Base-by-base conservation (phyloP, 805 yeast genomes). In the Komagataella pastoris region DNA sequence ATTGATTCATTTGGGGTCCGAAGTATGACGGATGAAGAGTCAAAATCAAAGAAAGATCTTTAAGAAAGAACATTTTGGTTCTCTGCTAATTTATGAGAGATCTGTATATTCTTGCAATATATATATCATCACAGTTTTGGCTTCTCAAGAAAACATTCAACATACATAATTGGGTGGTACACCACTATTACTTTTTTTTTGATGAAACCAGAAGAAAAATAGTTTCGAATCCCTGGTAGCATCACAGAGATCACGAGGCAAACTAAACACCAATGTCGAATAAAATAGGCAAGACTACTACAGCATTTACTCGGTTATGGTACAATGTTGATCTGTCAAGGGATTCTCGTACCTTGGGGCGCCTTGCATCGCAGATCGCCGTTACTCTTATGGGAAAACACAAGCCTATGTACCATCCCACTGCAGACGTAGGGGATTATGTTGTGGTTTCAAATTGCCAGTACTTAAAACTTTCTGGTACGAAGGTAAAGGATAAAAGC, bases 1-100 rank as follows among this genome's bases (percentile, higher is more conserved):
- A 91, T 64, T 88, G 95, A 68, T 86, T 89, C 98, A 93, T 93
- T 59, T 90, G 95, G 3, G 98, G 97, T 1, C 99, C 99, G 64
- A 90, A 91, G 68, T 83, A 93, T 40, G 98, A 89, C 51, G 99
- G 99, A 68, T 91, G 99, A 52, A 93, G 82, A 48, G 97, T 90
- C 59, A 93, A 75, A 65, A 87, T 88, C 54, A 93, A 77, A 57
- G 97, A 85, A 58, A 93, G 79, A 70, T 93, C 98, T 70, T 93
- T 93, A 48, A 55, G 50, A 54, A 55, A 55, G 47, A 55, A 55
- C 58, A 55, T 54, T 21, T 19, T 48, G 47, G 5, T 17, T 19
- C 12, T 49, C 14, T 3, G 40, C 12, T 10, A n/a, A 24, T 24
- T 8, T 30, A 30, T n/a, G 1, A 14, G 40, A 30, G n/a, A 23